A percentile compares a stretch with the other conserved stretches of the same genome.
Conservation (phyloP, 345 rosid species). For the Lepidium sativum region DNA sequence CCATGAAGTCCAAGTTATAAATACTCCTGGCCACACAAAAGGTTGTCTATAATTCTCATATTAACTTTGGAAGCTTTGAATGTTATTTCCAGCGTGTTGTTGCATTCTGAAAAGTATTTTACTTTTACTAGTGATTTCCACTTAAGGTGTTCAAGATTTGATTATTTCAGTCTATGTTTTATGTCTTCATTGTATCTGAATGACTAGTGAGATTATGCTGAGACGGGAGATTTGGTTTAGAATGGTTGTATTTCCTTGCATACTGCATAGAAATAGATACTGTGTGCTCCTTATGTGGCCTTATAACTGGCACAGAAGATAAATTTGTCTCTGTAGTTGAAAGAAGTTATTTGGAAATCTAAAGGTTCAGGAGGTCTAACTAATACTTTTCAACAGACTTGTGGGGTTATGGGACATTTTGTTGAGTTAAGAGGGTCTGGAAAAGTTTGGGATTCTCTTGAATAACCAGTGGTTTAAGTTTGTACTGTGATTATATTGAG, state of each 20-base stretch:
- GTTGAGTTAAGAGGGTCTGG: background rate
- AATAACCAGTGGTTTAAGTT: background rate
- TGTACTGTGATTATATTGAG: background rate
- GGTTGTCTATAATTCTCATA: slow-evolving; percentile 37
- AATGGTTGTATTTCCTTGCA: background rate
- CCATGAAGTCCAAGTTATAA: slow-evolving; percentile 81
- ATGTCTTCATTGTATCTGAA: background rate
- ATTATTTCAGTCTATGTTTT: background rate
- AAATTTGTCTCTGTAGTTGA: background rate
- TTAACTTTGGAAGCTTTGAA: background rate
- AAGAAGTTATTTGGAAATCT: background rate
- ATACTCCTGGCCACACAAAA: slow-evolving; percentile 95
- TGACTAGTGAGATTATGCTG: background rate
- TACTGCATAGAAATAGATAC: background rate
- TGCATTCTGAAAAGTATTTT: background rate
- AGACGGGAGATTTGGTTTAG: background rate
- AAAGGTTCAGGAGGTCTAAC: background rate
- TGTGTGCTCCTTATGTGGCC: background rate
- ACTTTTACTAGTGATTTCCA: background rate
- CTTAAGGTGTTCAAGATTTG: background rate
- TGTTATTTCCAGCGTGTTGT: background rate
- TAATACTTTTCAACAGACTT: background rate
- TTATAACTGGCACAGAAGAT: background rate
- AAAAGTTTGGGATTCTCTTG: background rate
- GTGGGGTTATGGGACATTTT: background rate